Conservation (phyloP, 2,329 filamentous ascomycete genomes). For the Cucurbitaria berberidis region DNA sequence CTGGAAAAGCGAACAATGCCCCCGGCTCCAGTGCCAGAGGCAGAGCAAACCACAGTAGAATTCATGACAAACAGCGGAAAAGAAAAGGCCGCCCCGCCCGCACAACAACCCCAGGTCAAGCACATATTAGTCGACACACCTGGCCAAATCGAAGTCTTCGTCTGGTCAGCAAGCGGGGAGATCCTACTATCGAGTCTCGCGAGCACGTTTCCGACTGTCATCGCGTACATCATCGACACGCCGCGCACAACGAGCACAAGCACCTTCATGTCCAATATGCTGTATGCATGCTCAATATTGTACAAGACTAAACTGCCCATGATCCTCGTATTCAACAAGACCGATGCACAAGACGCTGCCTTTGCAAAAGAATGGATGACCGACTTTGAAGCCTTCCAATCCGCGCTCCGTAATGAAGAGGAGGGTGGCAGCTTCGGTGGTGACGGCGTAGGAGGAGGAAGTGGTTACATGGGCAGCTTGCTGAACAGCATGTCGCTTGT, state of each 20-base stretch:
- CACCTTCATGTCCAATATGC: conserved; percentile 99
- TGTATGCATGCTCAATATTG: conserved; percentile 96
- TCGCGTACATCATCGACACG: conserved; percentile 97
- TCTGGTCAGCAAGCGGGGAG: conserved; percentile 94
- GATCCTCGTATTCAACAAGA: conserved; percentile 99
- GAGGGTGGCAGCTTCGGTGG: conserved; percentile 77
- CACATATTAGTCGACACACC: conserved; percentile 95
- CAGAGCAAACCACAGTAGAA: conserved; percentile 43
- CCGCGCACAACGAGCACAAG: conserved; percentile 90
- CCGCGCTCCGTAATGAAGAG: conserved; percentile 80
- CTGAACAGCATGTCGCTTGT: conserved; percentile 98
- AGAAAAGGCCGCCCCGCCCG: conserved; percentile 23
- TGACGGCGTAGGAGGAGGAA: conserved; percentile 72
- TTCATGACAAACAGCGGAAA: conserved; percentile 46
- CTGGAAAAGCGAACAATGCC: conserved; percentile 85
- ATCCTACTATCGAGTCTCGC: conserved; percentile 93
- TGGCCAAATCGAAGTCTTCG: conserved; percentile 97
- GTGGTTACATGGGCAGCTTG: conserved; percentile 94
- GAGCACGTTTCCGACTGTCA: conserved; percentile 92
- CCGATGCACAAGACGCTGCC: conserved; percentile 86
- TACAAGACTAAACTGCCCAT: conserved; percentile 99
- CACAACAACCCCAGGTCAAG: conserved; percentile 66
- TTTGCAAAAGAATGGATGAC: conserved; percentile 99
- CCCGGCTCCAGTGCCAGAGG: conserved; percentile 36
- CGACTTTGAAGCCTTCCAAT: conserved; percentile 95